Evolutionary conservation across 1,284 basidiomycete genomes (phyloP).

Genomic region (Pseudozyma sp.): DNA sequence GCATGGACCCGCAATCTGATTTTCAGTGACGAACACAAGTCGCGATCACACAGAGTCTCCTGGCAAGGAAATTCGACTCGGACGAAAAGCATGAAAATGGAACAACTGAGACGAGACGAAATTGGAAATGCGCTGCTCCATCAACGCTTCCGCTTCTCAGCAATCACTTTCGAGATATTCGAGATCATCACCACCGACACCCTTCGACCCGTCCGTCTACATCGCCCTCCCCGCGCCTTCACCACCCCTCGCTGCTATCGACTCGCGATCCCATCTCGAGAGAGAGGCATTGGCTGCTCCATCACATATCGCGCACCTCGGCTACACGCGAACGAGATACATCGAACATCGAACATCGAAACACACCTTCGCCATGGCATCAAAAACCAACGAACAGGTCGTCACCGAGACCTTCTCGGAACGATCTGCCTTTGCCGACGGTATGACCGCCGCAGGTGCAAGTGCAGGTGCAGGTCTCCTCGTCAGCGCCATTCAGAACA

Average conservation of each 20-base stretch:
- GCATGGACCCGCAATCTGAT: conserved; percentile 23
- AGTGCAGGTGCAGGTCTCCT: conserved; percentile 60
- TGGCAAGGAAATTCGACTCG: conserved; percentile 5
- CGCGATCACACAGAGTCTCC: conserved; percentile 17
- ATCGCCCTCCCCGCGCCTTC: background rate
- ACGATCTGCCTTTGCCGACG: conserved; percentile 52
- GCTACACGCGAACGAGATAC: too few species aligned
- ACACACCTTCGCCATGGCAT: conserved; percentile 21
- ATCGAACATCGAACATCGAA: background rate
- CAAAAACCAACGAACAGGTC: conserved; percentile 43
- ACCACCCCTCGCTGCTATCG: background rate
- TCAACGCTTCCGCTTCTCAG: conserved; percentile 1
- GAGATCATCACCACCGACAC: background rate
- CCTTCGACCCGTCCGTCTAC: background rate
- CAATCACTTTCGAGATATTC: conserved; percentile 8
- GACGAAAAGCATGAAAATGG: conserved; percentile 16
- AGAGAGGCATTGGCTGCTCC: too few species aligned
- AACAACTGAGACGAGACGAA: conserved; percentile 12
- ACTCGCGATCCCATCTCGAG: background rate
- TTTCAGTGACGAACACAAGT: background rate
- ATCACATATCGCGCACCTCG: too few species aligned
- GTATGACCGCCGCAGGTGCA: conserved; percentile 53
- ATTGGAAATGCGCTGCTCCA: background rate
- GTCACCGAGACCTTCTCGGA: conserved; percentile 53
- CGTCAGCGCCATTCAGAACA: conserved; percentile 66